Percentiles rank a stretch among this genome's conserved stretches.
Evolutionary conservation across 352 stramenopile genomes (phyloP).

Genomic region (Globisporangium alternatum): DNA sequence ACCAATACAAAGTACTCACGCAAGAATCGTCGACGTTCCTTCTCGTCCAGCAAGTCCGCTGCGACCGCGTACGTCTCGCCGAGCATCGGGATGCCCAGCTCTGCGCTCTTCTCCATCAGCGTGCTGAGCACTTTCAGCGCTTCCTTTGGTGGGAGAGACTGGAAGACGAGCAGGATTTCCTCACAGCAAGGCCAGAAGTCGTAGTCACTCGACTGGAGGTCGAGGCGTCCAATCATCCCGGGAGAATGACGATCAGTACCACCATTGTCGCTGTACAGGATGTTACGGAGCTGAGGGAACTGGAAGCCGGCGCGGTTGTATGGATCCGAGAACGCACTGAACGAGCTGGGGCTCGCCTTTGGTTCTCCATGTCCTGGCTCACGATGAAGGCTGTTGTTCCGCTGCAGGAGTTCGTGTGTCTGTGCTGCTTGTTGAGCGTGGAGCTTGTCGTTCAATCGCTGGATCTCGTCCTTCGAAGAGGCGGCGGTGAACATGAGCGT

Average conservation of each 20-base stretch:
- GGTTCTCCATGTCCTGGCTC: background rate
- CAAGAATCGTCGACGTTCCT: conserved; percentile 43
- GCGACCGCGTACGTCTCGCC: conserved; percentile 37
- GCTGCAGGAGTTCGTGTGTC: conserved; percentile 24
- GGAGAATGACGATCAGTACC: background rate
- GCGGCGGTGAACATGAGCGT: conserved; percentile 19
- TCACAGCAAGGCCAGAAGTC: conserved; percentile 39
- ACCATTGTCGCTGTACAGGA: conserved; percentile 22
- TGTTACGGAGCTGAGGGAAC: conserved; percentile 26
- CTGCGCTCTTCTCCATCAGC: conserved; percentile 37
- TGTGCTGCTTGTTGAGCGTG: conserved; percentile 31
- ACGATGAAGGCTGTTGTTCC: background rate
- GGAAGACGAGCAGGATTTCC: conserved; percentile 52
- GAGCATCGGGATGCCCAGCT: conserved; percentile 35
- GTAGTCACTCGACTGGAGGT: conserved; percentile 35
- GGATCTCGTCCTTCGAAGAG: conserved; percentile 34
- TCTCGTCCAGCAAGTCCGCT: conserved; percentile 42
- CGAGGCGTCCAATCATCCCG: conserved; percentile 12
- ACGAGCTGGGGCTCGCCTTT: background rate
- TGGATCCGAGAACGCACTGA: conserved; percentile 2
- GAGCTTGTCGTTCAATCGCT: conserved; percentile 36
- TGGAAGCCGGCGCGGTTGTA: background rate
- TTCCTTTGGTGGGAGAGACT: conserved; percentile 30
- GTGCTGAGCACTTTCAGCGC: conserved; percentile 33
- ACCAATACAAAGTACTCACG: conserved; percentile 63